phyloP scores from a whole-genome alignment of 2,329 filamentous ascomycete species.

The Nemania sp. region DNA sequence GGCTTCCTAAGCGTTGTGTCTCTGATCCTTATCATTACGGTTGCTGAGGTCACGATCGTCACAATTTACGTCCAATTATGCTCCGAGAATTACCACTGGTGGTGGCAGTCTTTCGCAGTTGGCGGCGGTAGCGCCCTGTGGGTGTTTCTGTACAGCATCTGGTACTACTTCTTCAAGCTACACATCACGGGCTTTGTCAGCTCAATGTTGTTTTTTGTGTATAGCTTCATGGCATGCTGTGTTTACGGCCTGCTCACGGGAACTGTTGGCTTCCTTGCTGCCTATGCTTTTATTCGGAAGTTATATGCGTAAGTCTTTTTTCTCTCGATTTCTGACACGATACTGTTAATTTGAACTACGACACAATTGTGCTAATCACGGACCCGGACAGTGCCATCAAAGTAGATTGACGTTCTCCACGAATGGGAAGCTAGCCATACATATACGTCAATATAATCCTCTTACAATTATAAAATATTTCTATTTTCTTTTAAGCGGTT shows the following conservation, averaged over 20 bases:
- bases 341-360: not conserved
- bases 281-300: conserved; percentile 84
- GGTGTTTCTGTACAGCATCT: conserved; percentile 85
- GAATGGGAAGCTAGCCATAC: conserved; percentile 23
- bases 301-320: conserved; percentile 76
- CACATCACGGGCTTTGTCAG: conserved; percentile 85
- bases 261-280: conserved; percentile 85
- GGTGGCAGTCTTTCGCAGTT: conserved; percentile 88
- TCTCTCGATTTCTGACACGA: not conserved
- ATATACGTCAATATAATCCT: conserved; percentile 20
- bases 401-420: conserved; percentile 55
- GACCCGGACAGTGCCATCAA: conserved; percentile 61
- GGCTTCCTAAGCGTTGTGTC: conserved; percentile 83
- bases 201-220: conserved; percentile 85
- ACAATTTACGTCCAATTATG: conserved; percentile 86
- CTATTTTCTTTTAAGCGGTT: conserved; percentile 6
- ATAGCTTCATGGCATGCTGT: conserved; percentile 83
- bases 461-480: conserved; percentile 33
- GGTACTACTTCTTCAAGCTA: conserved; percentile 85
- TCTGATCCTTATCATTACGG: conserved; percentile 77
- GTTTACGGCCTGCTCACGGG: conserved; percentile 86
- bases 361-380: conserved; percentile 34
- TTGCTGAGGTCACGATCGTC: conserved; percentile 86
- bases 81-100: conserved; percentile 90
- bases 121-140: conserved; percentile 82